phyloP scores from a whole-genome alignment of 768 basidiomycete species.

The Lentinula sp. region DNA sequence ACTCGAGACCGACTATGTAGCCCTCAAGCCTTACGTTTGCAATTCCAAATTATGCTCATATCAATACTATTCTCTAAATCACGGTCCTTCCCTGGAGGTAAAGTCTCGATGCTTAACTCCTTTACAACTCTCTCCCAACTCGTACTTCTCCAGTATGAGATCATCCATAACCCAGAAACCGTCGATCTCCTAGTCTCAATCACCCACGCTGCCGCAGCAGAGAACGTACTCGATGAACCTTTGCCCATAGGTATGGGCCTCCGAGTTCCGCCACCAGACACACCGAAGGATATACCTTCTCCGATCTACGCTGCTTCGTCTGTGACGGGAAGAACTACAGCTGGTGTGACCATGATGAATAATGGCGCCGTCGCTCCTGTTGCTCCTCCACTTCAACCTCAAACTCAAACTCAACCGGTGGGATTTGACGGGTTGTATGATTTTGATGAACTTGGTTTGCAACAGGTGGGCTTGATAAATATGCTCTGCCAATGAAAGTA shows the following conservation, averaged over 20 bases:
- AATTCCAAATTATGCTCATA: slow-evolving; percentile 59
- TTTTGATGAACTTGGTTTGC: slow-evolving; percentile 38
- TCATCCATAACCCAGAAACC: slow-evolving; percentile 52
- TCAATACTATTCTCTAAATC: slow-evolving; percentile 60
- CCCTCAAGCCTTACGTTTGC: slow-evolving; percentile 73
- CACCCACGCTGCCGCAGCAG: slow-evolving; percentile 49
- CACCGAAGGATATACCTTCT: slow-evolving; percentile 1
- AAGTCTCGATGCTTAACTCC: slow-evolving; percentile 3
- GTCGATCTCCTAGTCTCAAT: slow-evolving; percentile 69
- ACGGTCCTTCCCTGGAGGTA: slow-evolving; percentile 65
- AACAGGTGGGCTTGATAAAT: slow-evolving; percentile 25
- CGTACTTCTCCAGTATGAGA: slow-evolving; percentile 48
- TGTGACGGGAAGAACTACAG: background rate
- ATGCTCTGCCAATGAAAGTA: background rate
- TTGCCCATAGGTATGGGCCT: slow-evolving; percentile 57
- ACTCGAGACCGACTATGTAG: slow-evolving; percentile 43
- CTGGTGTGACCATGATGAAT: background rate
- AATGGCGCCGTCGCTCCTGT: background rate
- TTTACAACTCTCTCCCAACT: background rate
- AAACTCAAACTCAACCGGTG: slow-evolving; percentile 2
- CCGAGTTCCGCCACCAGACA: slow-evolving; percentile 37
- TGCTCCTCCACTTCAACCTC: background rate
- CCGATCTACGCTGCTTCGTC: background rate
- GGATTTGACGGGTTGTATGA: slow-evolving; percentile 38
- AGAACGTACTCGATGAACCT: slow-evolving; percentile 48